Conservation (phyloP, 805 yeast genomes). For the Sungouiozyma ichnusensis region DNA sequence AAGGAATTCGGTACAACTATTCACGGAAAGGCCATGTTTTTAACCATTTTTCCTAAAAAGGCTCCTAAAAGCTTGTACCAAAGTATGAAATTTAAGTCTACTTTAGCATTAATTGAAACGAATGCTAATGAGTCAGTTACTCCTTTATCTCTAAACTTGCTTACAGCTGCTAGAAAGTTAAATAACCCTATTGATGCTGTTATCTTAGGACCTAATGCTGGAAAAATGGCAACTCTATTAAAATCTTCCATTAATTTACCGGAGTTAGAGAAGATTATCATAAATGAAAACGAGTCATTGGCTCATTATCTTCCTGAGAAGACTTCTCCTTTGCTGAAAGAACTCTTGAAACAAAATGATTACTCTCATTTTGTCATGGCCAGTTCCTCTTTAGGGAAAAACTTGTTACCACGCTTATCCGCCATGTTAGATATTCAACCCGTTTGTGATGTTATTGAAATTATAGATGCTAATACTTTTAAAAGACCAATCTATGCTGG, state of each 20-base stretch:
- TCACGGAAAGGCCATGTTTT: conserved; percentile 5
- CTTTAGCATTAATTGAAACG: conserved; percentile 69
- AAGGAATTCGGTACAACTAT: too few species aligned
- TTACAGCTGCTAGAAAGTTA: conserved; percentile 67
- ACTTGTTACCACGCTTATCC: conserved; percentile 74
- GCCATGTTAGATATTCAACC: conserved; percentile 84
- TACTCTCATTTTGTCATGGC: conserved; percentile 65
- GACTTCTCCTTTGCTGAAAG: conserved; percentile 56
- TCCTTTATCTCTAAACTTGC: conserved; percentile 59
- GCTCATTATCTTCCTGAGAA: conserved; percentile 73
- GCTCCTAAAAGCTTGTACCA: background rate
- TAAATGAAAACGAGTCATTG: conserved; percentile 46
- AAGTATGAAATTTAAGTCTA: conserved; percentile 32
- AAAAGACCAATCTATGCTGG: conserved; percentile 95
- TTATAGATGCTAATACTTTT: conserved; percentile 55
- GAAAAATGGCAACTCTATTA: conserved; percentile 36
- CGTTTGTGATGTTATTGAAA: conserved; percentile 65
- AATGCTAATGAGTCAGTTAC: conserved; percentile 41
- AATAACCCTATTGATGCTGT: conserved; percentile 77
- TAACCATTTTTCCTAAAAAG: conserved; percentile 1
- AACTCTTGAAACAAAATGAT: conserved; percentile 21
- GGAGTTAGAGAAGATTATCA: conserved; percentile 39
- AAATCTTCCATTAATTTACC: conserved; percentile 10
- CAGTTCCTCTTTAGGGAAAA: conserved; percentile 82
- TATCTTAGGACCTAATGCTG: conserved; percentile 54